Base-by-base conservation (phyloP, 345 rosid genomes). In the Brassica incana region DNA sequence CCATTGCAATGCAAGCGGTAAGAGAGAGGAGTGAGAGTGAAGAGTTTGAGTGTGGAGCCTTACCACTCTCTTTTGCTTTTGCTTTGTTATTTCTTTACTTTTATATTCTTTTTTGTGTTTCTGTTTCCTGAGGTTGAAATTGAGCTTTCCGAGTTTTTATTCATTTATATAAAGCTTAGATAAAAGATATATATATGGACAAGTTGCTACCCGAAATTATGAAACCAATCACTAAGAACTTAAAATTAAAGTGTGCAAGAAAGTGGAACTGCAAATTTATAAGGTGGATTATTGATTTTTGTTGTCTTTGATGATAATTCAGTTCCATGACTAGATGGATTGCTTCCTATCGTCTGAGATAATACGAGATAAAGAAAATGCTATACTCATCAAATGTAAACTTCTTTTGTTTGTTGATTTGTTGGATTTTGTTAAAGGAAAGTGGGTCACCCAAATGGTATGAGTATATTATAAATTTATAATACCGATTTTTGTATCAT, bases 41-140 rank as follows among this genome's bases (percentile, higher is more conserved):
- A 67, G 67, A 38, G 56, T 71, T 63, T 79, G 78, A 79, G 77
- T 75, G 83, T 75, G 71, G 82, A 79, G 75, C 54, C 69, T 77
- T 80, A 66, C 77, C 30, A 54, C 54, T 75, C 75, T 78, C 77
- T 76, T 36, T 77, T 69, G 32, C 81, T 69, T 84, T 79, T 75
- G 65, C 80, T 76, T 76, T 65, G 59, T 38, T 80, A 38, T 73
- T 76, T 68, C 12, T 14, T 71, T 72, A 4, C 16, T 65, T 65
- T 52, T 56, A 38, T 23, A 36, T 60, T 75, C 33, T 65, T 70
- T 59, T 75, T 73, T 59, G 48, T 6, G 32, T 38, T 63, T 70
- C n/a, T 38, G 14, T 68, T 3, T 43, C 54, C n/a, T 66, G 67
- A 38, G 6, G 63, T 43, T 72, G 68, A 65, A 30, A 30, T 14